Conservation (phyloP, 768 basidiomycete genomes). For the Albatrellus ellisii region DNA sequence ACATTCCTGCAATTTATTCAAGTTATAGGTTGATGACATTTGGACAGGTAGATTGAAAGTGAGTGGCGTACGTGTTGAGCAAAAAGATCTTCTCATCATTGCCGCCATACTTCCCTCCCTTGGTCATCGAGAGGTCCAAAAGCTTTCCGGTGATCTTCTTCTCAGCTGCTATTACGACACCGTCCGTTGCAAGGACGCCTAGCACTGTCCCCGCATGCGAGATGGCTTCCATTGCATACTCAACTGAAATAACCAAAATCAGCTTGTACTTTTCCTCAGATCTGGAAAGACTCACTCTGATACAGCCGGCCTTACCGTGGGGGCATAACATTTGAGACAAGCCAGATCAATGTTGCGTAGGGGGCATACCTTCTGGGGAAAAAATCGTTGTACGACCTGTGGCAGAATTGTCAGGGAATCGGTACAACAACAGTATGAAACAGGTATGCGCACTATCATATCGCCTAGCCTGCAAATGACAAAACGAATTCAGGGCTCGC, state of each 20-base stretch:
- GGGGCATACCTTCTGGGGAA: conserved; percentile 80
- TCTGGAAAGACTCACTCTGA: conserved; percentile 55
- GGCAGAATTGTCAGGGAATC: conserved; percentile 9
- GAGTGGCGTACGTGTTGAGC: conserved; percentile 63
- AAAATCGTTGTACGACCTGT: conserved; percentile 94
- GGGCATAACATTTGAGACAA: conserved; percentile 7
- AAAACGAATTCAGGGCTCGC: background rate
- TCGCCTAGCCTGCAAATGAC: conserved; percentile 58
- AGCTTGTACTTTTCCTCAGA: background rate
- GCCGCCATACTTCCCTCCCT: conserved; percentile 85
- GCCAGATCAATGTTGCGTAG: conserved; percentile 1
- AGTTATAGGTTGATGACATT: background rate
- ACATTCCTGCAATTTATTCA: conserved; percentile 94
- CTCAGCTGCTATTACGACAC: conserved; percentile 87
- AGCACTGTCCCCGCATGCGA: conserved; percentile 90
- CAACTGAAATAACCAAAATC: conserved; percentile 40
- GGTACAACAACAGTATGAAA: conserved; percentile 1
- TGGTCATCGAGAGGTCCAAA: conserved; percentile 76
- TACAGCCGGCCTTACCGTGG: conserved; percentile 73
- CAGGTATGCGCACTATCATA: conserved; percentile 67
- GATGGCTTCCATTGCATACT: conserved; percentile 99
- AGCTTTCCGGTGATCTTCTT: conserved; percentile 98
- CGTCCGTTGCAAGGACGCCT: conserved; percentile 84
- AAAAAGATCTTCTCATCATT: conserved; percentile 98
- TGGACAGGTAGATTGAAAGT: conserved; percentile 1